Base-by-base conservation (phyloP, 139 green algal species). In the Haematococcus sp. region DNA sequence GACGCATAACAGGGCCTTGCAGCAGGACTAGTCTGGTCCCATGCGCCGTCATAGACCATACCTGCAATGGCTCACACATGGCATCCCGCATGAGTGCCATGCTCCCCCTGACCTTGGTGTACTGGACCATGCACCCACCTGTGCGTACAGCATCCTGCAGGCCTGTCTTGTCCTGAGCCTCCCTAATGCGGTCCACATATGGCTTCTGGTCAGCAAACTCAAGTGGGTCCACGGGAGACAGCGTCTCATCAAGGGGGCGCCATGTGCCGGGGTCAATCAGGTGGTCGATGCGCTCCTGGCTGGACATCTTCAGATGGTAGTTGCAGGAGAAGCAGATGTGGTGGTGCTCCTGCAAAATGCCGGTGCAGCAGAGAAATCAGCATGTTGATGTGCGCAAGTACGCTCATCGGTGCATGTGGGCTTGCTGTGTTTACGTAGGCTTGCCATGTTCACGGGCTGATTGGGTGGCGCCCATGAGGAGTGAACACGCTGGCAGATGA, bases 251-350 rank as follows among this genome's bases (percentile, higher is more conserved):
- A 61, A 94, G 67, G 19, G 88, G 73, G 49, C 86, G 81, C 89
- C 89, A 94, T 22, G 84, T 92, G 54, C 83, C 80, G 40, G 84
- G 61, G 66, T 94, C 89, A 54, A 94, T 89, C 58, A 94, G 73
- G 81, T 91, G 76, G 55, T 92, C 81, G 32, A 94, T 87, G 55
- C 88, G 78, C 72, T 93, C 88, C 63, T 81, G 34, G 74, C 78
- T 88, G 67, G 68, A 86, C 89, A 94, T 92, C 79, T 93, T 88
- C 35, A 94, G 78, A 79, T 94, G 86, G 80, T 87, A 90, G 76
- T 84, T 87, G 84, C 89, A 94, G 33, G 84, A 81, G 63, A 91
- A 93, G 83, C 89, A 94, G 72, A 94, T 91, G 67, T 89, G 81
- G 68, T 91, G 78, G 73, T 93, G 87, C 84, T 91, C 84, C 49